phyloP scores from a whole-genome alignment of 2,329 filamentous ascomycete genomes.

The Cladosporium sphaerospermum region DNA sequence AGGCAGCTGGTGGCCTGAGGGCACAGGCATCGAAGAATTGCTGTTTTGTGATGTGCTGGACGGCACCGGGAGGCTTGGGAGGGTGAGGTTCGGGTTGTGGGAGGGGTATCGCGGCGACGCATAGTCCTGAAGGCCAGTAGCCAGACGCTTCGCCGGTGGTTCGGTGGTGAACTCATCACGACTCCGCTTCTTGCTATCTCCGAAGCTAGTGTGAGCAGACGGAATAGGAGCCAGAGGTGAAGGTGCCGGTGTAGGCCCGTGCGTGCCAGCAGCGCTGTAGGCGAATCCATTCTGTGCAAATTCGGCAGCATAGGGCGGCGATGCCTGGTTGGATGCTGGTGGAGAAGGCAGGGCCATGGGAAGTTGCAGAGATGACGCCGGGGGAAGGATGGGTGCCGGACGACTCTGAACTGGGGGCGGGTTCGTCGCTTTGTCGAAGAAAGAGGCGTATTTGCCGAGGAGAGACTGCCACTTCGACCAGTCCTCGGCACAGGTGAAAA shows the following conservation, averaged over 20 bases:
- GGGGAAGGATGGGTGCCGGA: slow-evolving; percentile 36
- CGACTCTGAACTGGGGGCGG: slow-evolving; percentile 31
- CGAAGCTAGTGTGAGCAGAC: slow-evolving; percentile 20
- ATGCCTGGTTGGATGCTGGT: slow-evolving; percentile 45
- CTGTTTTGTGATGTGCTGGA: slow-evolving; percentile 32
- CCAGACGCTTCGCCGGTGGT: slow-evolving; percentile 49
- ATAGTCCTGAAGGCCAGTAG: slow-evolving; percentile 20
- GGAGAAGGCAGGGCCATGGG: slow-evolving; percentile 46
- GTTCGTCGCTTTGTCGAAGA: slow-evolving; percentile 63
- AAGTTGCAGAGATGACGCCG: slow-evolving; percentile 44
- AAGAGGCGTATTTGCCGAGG: slow-evolving; percentile 74
- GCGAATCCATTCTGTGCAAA: slow-evolving; percentile 33
- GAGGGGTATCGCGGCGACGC: slow-evolving; percentile 29
- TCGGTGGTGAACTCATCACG: slow-evolving; percentile 50
- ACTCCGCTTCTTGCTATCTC: slow-evolving; percentile 48
- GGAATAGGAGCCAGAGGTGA: slow-evolving; percentile 40
- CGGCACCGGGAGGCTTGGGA: slow-evolving; percentile 65
- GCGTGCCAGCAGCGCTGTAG: slow-evolving; percentile 28
- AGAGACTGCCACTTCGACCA: slow-evolving; percentile 86
- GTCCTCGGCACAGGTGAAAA: slow-evolving; percentile 77
- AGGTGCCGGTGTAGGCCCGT: slow-evolving; percentile 37
- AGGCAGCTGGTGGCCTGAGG: slow-evolving; percentile 47
- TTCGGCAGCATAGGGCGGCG: slow-evolving; percentile 40
- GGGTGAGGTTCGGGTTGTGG: slow-evolving; percentile 52
- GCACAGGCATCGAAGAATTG: neutral